phyloP scores from a whole-genome alignment of 176 grass and related monocot species.

The Eragrostis curvula region DNA sequence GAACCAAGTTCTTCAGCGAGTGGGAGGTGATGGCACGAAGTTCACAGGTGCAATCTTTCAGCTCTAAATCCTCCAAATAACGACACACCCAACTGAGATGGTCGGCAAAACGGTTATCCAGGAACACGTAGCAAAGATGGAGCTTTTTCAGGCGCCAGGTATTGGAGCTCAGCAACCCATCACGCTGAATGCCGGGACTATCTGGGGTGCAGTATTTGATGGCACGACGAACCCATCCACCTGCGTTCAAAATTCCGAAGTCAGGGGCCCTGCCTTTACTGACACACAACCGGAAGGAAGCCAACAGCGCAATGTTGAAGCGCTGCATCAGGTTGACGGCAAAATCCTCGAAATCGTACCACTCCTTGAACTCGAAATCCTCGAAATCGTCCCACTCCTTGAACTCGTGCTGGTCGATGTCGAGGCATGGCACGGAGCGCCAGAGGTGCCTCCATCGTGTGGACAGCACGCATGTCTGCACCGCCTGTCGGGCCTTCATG shows the following conservation, averaged over 20 bases:
- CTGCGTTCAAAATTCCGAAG: neutral
- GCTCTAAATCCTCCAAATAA: conserved; percentile 11
- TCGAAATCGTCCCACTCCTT: neutral
- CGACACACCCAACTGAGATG: neutral
- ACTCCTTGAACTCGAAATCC: neutral
- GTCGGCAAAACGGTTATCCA: neutral
- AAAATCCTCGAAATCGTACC: no score
- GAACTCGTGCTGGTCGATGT: neutral
- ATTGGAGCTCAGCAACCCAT: neutral
- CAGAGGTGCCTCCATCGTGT: no score
- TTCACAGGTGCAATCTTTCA: neutral
- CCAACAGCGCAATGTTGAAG: neutral
- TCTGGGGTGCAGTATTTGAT: conserved; percentile 1
- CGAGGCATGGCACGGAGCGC: no score
- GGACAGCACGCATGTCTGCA: no score
- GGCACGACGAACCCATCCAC: conserved; percentile 28
- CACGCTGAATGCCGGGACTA: neutral
- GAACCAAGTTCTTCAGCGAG: conserved; percentile 28
- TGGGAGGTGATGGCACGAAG: neutral
- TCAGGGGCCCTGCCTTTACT: no score
- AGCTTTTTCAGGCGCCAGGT: conserved; percentile 23
- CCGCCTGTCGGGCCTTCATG: no score
- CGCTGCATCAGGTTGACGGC: neutral
- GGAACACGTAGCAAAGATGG: neutral
- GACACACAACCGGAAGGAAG: no score